These are phyloP conservation scores for Saprolegnia diclina DNA, from an alignment of 352 stramenopile genomes.

Conservation along the genomic window DNA sequence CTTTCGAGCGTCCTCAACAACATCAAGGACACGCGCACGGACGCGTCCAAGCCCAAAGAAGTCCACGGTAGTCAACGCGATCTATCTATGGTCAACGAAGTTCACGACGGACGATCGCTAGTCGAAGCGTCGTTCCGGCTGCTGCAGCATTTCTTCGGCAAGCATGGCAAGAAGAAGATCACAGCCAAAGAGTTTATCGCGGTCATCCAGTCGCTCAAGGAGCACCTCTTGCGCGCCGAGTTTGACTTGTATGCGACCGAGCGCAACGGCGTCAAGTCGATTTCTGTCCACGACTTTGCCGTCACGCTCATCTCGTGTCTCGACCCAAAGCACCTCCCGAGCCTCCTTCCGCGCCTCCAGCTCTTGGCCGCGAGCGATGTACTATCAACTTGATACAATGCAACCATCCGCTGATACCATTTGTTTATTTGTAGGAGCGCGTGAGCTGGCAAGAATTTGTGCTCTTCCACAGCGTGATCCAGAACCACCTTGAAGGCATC, in stretches of 20 bases:
- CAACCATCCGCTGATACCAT: background rate
- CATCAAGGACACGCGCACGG: slow-evolving; percentile 24
- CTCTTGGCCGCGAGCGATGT: slow-evolving; percentile 53
- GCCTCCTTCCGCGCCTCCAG: slow-evolving; percentile 57
- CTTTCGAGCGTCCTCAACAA: slow-evolving; percentile 53
- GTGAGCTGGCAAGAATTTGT: slow-evolving; percentile 71
- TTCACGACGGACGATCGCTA: background rate
- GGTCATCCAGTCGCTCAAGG: slow-evolving; percentile 46
- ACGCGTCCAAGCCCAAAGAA: slow-evolving; percentile 27
- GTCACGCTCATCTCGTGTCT: slow-evolving; percentile 70
- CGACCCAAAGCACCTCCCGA: slow-evolving; percentile 53
- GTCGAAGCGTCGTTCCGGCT: slow-evolving; percentile 43
- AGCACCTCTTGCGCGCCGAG: slow-evolving; percentile 56
- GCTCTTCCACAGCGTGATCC: slow-evolving; percentile 66
- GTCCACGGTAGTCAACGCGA: slow-evolving; percentile 33
- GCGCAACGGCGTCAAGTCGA: slow-evolving; percentile 35
- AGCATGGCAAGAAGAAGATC: slow-evolving; percentile 52
- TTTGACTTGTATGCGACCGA: slow-evolving; percentile 59
- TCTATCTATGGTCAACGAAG: background rate
- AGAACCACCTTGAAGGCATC: slow-evolving; percentile 65
- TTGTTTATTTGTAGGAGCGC: slow-evolving; percentile 32
- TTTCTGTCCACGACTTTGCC: slow-evolving; percentile 75
- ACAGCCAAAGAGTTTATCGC: slow-evolving; percentile 44
- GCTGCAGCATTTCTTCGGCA: slow-evolving; percentile 59
- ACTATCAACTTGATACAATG: slow-evolving; percentile 3